Percentiles rank a stretch among this genome's conserved stretches.
phyloP scores from a whole-genome alignment of 306 rosid genomes.

The Citrullus colocynthis region DNA sequence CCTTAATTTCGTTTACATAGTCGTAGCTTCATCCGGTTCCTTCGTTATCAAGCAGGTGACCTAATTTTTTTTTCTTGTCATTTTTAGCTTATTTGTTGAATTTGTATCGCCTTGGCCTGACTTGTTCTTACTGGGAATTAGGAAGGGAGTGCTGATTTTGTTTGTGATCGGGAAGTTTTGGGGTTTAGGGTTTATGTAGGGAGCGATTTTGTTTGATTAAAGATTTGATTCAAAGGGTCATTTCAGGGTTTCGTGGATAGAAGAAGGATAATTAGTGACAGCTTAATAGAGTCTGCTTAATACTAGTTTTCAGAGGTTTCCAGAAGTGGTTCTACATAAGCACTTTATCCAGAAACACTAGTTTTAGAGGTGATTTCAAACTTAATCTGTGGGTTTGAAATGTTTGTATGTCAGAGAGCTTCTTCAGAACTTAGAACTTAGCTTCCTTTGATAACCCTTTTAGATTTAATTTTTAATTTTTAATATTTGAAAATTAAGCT shows the following conservation, averaged over 20 bases:
- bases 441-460: no score
- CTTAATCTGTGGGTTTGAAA: neutral
- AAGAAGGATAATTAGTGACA: neutral
- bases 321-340: neutral
- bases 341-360: neutral
- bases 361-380: neutral
- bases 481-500: no score
- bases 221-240: neutral
- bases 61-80: neutral
- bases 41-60: slow-evolving; percentile 79
- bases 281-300: neutral
- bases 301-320: neutral
- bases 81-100: neutral
- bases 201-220: neutral
- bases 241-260: neutral
- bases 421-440: neutral
- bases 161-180: neutral
- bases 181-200: neutral
- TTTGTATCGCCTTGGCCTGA: neutral
- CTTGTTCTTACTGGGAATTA: neutral
- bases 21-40: slow-evolving; percentile 48
- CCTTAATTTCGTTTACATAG: slow-evolving; percentile 65
- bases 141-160: neutral
- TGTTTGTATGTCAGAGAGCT: neutral
- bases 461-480: no score